Conservation (phyloP, 1,284 basidiomycete species). For the Cutaneotrichosporon spelunceum region DNA sequence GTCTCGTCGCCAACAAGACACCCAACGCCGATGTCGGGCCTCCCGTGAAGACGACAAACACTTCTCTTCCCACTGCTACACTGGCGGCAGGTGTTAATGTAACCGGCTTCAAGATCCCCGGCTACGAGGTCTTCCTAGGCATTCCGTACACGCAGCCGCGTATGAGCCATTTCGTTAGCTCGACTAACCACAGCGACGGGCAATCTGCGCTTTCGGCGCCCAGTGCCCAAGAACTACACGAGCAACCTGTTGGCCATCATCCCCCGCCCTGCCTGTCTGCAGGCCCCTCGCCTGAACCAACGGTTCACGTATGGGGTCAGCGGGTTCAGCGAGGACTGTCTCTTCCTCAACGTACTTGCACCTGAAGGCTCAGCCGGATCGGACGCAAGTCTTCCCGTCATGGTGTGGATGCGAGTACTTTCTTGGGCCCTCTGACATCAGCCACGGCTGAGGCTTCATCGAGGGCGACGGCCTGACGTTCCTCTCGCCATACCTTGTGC, state of each 20-base stretch:
- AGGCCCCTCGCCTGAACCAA: conserved; percentile 24
- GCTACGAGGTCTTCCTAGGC: conserved; percentile 9
- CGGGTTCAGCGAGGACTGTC: conserved; percentile 49
- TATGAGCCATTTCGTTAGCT: neutral
- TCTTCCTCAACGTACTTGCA: conserved; percentile 50
- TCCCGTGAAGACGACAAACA: neutral
- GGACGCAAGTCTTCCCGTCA: conserved; percentile 38
- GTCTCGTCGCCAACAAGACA: no score
- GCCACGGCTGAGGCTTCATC: conserved; percentile 44
- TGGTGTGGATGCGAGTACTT: conserved; percentile 33
- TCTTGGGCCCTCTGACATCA: neutral
- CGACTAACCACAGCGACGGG: conserved; percentile 52
- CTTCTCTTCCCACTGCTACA: neutral
- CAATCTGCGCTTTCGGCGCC: conserved; percentile 51
- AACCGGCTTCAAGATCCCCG: neutral
- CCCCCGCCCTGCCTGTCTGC: conserved; percentile 37
- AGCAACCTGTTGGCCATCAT: conserved; percentile 30
- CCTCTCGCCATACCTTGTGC: conserved; percentile 26
- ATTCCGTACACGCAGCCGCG: conserved; percentile 16
- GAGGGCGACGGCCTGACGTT: conserved; percentile 26
- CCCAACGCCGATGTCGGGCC: no score
- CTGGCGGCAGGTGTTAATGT: neutral
- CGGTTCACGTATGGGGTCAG: conserved; percentile 9
- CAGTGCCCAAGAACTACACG: conserved; percentile 27
- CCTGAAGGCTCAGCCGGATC: conserved; percentile 13